Conservation (phyloP, 2,329 filamentous ascomycete species). For the Penicillium sp. region DNA sequence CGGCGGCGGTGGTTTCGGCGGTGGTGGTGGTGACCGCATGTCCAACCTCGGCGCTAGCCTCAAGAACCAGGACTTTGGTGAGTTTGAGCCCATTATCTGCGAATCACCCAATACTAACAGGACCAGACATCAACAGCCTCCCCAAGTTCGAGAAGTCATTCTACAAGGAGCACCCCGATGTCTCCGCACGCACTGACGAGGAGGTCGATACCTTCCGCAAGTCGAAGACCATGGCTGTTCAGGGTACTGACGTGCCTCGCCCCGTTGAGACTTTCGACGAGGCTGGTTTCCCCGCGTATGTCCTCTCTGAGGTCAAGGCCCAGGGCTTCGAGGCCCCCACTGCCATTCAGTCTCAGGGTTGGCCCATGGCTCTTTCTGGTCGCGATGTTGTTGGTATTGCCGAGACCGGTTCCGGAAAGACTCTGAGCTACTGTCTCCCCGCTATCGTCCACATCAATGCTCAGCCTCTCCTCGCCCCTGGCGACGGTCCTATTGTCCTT, state of each 20-base stretch:
- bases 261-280: conserved; percentile 97
- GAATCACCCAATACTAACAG: not conserved
- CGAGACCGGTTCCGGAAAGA: conserved; percentile 99
- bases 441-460: conserved; percentile 99
- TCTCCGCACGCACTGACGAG: conserved; percentile 69
- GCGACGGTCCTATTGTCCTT: conserved; percentile 94
- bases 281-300: conserved; percentile 93
- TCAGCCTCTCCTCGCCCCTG: conserved; percentile 90
- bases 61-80: conserved; percentile 87
- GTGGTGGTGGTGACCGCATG: conserved; percentile 89
- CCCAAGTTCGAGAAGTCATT: conserved; percentile 99
- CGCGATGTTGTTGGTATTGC: conserved; percentile 98
- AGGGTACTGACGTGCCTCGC: conserved; percentile 80
- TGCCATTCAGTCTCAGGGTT: conserved; percentile 95
- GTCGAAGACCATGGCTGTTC: conserved; percentile 79
- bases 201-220: conserved; percentile 89
- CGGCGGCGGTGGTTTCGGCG: conserved; percentile 46
- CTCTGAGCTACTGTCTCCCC: conserved; percentile 94
- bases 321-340: conserved; percentile 94
- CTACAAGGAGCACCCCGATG: conserved; percentile 91
- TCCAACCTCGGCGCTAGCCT: conserved; percentile 82
- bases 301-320: conserved; percentile 97
- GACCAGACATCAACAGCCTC: conserved; percentile 70
- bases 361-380: conserved; percentile 98
- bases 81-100: conserved; percentile 43